Evolutionary conservation across 352 stramenopile genomes (phyloP), one percentile per base, ranked within the genome.

Genomic region (Globisporangium canariense): DNA sequence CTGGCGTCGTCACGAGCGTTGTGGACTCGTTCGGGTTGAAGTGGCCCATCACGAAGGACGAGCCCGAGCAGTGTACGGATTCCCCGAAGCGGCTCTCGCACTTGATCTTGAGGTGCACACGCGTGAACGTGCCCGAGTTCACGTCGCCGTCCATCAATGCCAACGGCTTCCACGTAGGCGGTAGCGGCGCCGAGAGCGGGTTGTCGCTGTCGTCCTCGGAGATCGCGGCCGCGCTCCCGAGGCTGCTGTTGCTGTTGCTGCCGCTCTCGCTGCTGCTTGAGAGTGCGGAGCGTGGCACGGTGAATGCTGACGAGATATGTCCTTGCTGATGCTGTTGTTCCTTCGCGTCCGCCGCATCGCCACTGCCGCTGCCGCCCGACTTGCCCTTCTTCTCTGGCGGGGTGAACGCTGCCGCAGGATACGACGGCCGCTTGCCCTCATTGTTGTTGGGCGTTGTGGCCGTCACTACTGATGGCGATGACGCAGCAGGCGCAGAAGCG

Each of bases 1-100:
- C 92, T 0, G 97, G 97, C 30, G 91, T 98, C 1, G 97, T 99
- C 25, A 98, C 90, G 62, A 99, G 89, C 65, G 97, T 94, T 63
- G 99, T 92, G 46, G 81, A 90, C 58, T 94, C 83, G 66, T 79
- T 94, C 65, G 84, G 84, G 62, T 94, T 94, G 72, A 92, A 94
- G 74, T 94, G 83, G 16, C 86, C 86, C 86, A 94, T 94, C 14
- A 88, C 77, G 66, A 93, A 90, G 22, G 84, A 92, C 64, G 86
- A 90, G 32, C 86, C 86, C 1, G 80, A 90, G 64, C 79, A 90
- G 63, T 93, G 84, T 61, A 94, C 75, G 10, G 74, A 84, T 71
- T 94, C 86, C 61, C 86, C 86, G 45, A 91, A 70, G 8, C 84
- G 86, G n/a, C 79, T 91, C 57, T 76, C 68, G 20, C 78, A 85